Percentiles rank a stretch among this genome's conserved stretches.
Evolutionary conservation across 495 filamentous ascomycete species (phyloP).

Genomic region (Annulohypoxylon bovei): DNA sequence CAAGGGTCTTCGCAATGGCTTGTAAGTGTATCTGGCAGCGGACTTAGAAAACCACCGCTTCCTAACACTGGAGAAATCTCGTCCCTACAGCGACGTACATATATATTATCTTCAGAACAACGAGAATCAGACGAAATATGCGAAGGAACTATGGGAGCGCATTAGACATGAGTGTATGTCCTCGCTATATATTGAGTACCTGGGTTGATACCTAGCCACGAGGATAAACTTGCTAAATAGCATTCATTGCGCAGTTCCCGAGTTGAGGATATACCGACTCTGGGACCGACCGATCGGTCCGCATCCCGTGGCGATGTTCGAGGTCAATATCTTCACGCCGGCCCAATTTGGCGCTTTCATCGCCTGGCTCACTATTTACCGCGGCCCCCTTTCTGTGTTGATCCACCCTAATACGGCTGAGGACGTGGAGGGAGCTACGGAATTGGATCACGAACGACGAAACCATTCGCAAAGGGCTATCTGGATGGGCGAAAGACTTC

Average conservation of each 20-base stretch:
- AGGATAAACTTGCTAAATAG: neutral
- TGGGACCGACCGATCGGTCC: conserved; percentile 83
- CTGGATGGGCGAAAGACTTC: conserved; percentile 82
- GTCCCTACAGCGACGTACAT: conserved; percentile 70
- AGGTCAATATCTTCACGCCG: conserved; percentile 87
- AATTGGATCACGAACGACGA: conserved; percentile 59
- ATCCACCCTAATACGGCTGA: conserved; percentile 82
- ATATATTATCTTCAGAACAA: conserved; percentile 81
- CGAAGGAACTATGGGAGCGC: conserved; percentile 76
- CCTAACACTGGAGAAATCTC: conserved; percentile 6
- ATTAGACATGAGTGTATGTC: conserved; percentile 80
- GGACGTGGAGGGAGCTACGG: conserved; percentile 32
- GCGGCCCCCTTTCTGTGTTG: conserved; percentile 81
- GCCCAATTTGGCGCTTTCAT: conserved; percentile 90
- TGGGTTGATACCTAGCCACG: neutral
- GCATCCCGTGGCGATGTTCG: conserved; percentile 88
- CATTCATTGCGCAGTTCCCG: conserved; percentile 67
- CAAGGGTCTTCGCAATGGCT: conserved; percentile 67
- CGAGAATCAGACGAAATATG: conserved; percentile 69
- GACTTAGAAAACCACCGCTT: neutral
- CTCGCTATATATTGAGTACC: neutral
- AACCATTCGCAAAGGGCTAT: conserved; percentile 82
- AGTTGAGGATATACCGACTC: conserved; percentile 82
- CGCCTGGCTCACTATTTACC: conserved; percentile 83
- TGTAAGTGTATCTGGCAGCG: conserved; percentile 51